Evolutionary conservation across 176 grass and related monocot species (phyloP).

Genomic region (Aegilops longissima): DNA sequence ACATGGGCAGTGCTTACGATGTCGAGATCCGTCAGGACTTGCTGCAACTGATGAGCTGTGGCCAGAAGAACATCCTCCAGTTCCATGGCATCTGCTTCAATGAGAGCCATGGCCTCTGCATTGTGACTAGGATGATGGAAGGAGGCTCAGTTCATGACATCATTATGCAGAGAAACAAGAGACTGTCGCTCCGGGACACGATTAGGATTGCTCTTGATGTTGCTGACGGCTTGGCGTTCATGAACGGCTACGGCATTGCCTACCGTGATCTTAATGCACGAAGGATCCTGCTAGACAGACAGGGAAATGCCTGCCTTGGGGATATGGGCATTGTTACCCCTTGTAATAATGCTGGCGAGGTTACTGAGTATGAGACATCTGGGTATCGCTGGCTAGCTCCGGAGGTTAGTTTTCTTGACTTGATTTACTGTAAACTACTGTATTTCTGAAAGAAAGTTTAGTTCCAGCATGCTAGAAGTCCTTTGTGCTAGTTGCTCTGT

Average conservation of each 20-base stretch:
- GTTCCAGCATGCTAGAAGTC: constrained; percentile 5
- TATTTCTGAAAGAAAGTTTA: constrained; percentile 25
- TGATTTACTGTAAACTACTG: constrained; percentile 5
- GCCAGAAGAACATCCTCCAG: constrained; percentile 90
- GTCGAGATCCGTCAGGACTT: constrained; percentile 90
- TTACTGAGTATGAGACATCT: constrained; percentile 91
- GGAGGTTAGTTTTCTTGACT: constrained; percentile 65
- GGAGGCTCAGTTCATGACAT: constrained; percentile 78
- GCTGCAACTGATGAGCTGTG: constrained; percentile 95
- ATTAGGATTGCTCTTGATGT: constrained; percentile 78
- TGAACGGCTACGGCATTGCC: constrained; percentile 84
- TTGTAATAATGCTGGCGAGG: constrained; percentile 91
- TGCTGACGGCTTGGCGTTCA: constrained; percentile 76
- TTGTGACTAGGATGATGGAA: constrained; percentile 94
- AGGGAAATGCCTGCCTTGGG: constrained; percentile 87
- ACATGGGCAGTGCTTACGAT: constrained; percentile 86
- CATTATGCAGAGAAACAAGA: constrained; percentile 74
- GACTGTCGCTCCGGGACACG: constrained; percentile 53
- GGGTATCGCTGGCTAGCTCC: constrained; percentile 96
- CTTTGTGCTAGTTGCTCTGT: not conserved
- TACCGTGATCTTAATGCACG: constrained; percentile 86
- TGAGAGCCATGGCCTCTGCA: constrained; percentile 75
- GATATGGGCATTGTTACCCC: constrained; percentile 93
- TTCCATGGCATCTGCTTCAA: constrained; percentile 88
- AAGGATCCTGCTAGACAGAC: constrained; percentile 79